Evolutionary conservation across 1,284 basidiomycete species (phyloP), one percentile per base, ranked within the genome.

Genomic region (Athelia psychrophila): DNA sequence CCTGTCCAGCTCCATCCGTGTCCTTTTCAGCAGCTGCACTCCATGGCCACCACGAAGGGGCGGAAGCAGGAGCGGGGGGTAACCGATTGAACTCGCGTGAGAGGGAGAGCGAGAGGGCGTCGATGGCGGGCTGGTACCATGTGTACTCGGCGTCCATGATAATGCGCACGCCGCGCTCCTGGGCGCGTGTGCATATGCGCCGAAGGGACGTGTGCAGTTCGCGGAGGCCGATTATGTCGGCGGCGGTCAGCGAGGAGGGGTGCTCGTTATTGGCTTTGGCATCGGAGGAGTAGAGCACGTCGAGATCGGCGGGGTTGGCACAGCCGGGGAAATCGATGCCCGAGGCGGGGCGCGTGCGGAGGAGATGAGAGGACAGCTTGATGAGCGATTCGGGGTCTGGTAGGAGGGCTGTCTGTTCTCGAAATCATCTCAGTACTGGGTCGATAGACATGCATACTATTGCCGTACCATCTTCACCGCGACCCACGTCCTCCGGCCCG

Each of bases 91-190:
- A 95, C 59, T 81, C 77, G 15, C 81, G 78, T 74, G 88, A 90
- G 22, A 95, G 76, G 3, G 84, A 75, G n/a, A 88, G 71, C 4
- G 86, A 83, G 52, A 88, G 78, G 0, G 90, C 87, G 65, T 95
- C 93, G 42, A 95, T 78, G 0, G 90, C 91, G 13, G 92, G 91
- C 72, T 91, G 87, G 61, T 89, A 92, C 86, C 86, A 89, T 51
- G 82, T 87, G 64, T 93, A 81, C 63, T 95, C 93, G 5, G 93
- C 92, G 61, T 95, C 93, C 44, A 95, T 74, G 48, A 90, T 81
- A 36, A 95, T 71, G 58, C 77, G 77, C 0, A 91, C 78, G 2
- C 77, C 77, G 30, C 81, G 72, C 49, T 81, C 72, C 61, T 79
- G 71, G 0, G 88, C 92, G 45, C 71, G 76, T 5, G 69, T 58